Evolutionary conservation across 495 filamentous ascomycete genomes (phyloP).

Genomic region (Xylaria flabelliformis): DNA sequence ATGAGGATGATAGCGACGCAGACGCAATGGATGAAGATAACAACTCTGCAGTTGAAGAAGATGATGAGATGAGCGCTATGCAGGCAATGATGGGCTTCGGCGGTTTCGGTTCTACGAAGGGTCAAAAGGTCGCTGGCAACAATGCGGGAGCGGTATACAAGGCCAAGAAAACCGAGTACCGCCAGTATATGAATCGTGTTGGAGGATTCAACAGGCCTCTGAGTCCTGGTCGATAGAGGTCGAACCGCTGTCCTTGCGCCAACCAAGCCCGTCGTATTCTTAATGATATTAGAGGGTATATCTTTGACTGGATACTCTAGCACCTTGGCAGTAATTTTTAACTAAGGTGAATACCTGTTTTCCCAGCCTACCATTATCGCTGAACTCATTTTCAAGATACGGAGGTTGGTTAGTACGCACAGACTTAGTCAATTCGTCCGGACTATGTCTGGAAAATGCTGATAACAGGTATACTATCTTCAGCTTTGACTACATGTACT

Average conservation of each 20-base stretch:
- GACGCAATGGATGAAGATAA: conserved; percentile 57
- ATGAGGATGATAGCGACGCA: conserved; percentile 39
- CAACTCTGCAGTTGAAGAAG: conserved; percentile 63
- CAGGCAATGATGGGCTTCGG: conserved; percentile 86
- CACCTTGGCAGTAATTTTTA: not conserved
- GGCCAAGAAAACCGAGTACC: conserved; percentile 94
- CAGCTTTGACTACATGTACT: too few species aligned
- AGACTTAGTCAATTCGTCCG: not conserved
- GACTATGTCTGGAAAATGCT: not conserved
- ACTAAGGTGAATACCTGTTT: not conserved
- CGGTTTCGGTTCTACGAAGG: conserved; percentile 84
- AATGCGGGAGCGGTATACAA: conserved; percentile 83
- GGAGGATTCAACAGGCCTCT: conserved; percentile 96
- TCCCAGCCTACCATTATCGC: not conserved
- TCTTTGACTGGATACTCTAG: not conserved
- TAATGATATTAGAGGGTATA: not conserved
- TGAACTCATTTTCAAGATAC: not conserved
- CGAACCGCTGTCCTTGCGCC: not conserved
- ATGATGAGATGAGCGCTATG: conserved; percentile 78
- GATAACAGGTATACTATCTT: not conserved
- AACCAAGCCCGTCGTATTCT: not conserved
- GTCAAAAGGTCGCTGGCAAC: conserved; percentile 90
- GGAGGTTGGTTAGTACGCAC: not conserved
- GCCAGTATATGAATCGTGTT: conserved; percentile 99
- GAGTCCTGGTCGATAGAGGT: conserved; percentile 52